Base-by-base conservation (phyloP, 1,284 basidiomycete species). In the Amylostereum areolatum region DNA sequence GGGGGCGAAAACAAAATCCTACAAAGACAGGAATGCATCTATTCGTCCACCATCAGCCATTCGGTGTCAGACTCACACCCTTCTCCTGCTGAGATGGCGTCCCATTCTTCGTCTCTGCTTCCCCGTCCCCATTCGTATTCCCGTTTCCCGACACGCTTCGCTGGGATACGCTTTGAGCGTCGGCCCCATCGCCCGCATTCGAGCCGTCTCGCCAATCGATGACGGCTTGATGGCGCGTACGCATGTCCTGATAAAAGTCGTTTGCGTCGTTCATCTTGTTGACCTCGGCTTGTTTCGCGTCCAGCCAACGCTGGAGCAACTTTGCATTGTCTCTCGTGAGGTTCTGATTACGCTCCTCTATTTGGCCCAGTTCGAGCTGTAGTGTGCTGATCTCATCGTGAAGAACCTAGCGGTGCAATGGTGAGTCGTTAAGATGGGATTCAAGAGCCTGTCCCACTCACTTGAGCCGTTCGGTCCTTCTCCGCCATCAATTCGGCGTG, bases 251-350 rank as follows among this genome's bases (percentile, higher is more conserved):
- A 60, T 90, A 90, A 64, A 88, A 88, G 51, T 85, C 76, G 61
- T 91, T 90, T 12, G 85, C 89, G 58, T 91, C 89, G 69, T 99
- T 98, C 89, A 99, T 92, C 71, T 85, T 85, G 65, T 95, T 92
- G 4, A 88, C 96, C 61, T 95, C 93, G 11, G 81, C 74, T 62
- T 97, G 92, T 72, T 97, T 97, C 57, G 89, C 86, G 64, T 97
- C 94, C 27, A 97, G 75, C 94, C 94, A 97, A 12, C 94, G 84
- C 65, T 97, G 92, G 1, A 99, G 75, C 37, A 99, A 78, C 57
- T 89, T 88, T 18, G 95, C 94, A 61, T 99, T 99, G 68, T 99
- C 96, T 60, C 86, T 88, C 49, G 83, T 83, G 43, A 99, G 77
- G 25, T 78, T 86, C 58, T 84, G 75, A 63, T 97, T 97, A 36